Conservation (phyloP, 768 basidiomycete species). For the Postia placenta region DNA sequence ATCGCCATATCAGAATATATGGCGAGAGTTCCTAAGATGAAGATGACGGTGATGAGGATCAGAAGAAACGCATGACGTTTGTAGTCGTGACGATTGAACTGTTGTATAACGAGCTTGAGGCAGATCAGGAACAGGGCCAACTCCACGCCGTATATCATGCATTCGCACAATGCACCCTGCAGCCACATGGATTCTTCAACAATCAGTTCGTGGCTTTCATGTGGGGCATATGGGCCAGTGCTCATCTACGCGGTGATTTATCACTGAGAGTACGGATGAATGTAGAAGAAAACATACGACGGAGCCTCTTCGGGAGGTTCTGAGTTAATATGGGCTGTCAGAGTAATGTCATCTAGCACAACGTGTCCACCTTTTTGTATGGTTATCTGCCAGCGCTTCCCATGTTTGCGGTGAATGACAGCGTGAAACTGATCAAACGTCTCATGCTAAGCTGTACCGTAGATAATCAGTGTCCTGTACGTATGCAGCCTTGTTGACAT, state of each 20-base stretch:
- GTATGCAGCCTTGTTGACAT: no score
- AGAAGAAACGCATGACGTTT: background rate
- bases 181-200: background rate
- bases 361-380: no score
- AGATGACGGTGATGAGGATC: background rate
- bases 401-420: no score
- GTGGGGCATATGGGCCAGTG: constrained; percentile 18
- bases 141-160: background rate
- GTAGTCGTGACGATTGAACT: background rate
- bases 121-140: background rate
- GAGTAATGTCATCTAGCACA: no score
- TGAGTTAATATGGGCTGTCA: no score
- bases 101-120: background rate
- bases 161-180: background rate
- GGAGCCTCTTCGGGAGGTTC: no score
- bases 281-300: no score
- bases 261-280: no score
- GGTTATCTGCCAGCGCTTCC: no score
- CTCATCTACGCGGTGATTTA: background rate
- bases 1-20: background rate
- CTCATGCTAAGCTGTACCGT: no score
- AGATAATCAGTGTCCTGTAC: no score
- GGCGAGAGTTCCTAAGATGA: background rate
- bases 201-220: background rate
- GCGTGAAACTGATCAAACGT: no score